Conservation (phyloP, 2,329 filamentous ascomycete species). For the Aspergillus hortae region DNA sequence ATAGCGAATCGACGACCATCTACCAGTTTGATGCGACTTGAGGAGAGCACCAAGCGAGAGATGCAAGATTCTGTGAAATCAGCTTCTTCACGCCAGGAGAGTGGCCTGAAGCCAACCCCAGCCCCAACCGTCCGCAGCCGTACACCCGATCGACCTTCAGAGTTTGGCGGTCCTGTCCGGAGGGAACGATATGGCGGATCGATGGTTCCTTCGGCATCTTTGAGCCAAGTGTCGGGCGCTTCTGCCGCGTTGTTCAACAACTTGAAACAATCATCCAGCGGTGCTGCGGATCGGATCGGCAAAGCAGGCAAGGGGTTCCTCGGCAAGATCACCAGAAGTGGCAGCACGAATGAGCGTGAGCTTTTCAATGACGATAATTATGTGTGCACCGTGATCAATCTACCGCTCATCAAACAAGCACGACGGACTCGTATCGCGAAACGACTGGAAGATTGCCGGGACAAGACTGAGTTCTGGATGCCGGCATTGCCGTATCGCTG, state of each 20-base stretch:
- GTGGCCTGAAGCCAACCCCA: slow-evolving; percentile 66
- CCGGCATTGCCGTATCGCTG: slow-evolving; percentile 91
- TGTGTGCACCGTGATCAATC: slow-evolving; percentile 76
- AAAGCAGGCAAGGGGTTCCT: slow-evolving; percentile 81
- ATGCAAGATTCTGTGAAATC: slow-evolving; percentile 54
- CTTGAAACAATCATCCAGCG: slow-evolving; percentile 67
- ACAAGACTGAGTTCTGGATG: slow-evolving; percentile 99
- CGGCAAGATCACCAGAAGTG: slow-evolving; percentile 69
- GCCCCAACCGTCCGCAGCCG: slow-evolving; percentile 63
- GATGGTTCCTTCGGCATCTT: slow-evolving; percentile 42
- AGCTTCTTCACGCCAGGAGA: slow-evolving; percentile 64
- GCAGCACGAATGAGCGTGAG: slow-evolving; percentile 65
- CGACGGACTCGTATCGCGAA: slow-evolving; percentile 89
- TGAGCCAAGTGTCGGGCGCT: slow-evolving; percentile 51
- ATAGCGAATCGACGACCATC: slow-evolving; percentile 35
- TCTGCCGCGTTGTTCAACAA: slow-evolving; percentile 68
- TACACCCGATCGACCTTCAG: slow-evolving; percentile 63
- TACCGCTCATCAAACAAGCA: slow-evolving; percentile 82
- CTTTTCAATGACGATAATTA: slow-evolving; percentile 78
- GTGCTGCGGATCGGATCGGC: slow-evolving; percentile 65
- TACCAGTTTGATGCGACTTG: slow-evolving; percentile 36
- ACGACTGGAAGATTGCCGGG: slow-evolving; percentile 77
- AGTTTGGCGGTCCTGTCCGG: slow-evolving; percentile 26
- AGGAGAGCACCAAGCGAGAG: slow-evolving; percentile 31
- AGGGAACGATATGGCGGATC: slow-evolving; percentile 32